Conservation (phyloP, 768 basidiomycete genomes). For the Tylopilus cervinicoccineus region DNA sequence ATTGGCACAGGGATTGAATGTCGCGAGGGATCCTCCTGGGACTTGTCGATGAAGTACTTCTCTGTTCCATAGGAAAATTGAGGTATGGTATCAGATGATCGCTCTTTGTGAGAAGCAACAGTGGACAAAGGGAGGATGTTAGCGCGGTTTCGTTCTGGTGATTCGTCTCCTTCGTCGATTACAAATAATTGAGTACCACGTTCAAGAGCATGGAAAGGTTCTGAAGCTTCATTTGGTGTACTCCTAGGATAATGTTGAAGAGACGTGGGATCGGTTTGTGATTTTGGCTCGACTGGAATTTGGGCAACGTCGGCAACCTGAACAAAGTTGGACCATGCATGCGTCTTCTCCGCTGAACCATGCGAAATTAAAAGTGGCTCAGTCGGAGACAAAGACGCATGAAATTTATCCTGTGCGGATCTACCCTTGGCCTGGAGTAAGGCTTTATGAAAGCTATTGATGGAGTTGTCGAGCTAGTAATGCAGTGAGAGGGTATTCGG, state of each 20-base stretch:
- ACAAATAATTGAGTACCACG: slow-evolving; percentile 52
- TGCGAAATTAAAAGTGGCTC: background rate
- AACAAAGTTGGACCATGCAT: background rate
- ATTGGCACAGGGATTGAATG: slow-evolving; percentile 27
- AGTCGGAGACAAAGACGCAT: background rate
- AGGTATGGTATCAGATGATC: background rate
- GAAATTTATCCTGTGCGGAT: slow-evolving; percentile 4
- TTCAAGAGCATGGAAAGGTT: slow-evolving; percentile 22
- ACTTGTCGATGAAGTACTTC: background rate
- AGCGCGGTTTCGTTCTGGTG: slow-evolving; percentile 35
- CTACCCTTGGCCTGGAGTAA: slow-evolving; percentile 35
- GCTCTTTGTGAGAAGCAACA: background rate
- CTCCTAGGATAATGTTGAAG: slow-evolving; percentile 1
- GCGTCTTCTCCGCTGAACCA: background rate
- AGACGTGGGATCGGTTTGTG: background rate
- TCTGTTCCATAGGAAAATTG: background rate
- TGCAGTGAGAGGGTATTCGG: slow-evolving; percentile 8
- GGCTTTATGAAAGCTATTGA: slow-evolving; percentile 46
- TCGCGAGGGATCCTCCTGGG: slow-evolving; percentile 8
- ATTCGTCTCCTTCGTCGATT: slow-evolving; percentile 70
- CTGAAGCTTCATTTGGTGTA: background rate
- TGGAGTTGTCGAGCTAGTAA: slow-evolving; percentile 32
- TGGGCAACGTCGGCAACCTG: slow-evolving; percentile 7
- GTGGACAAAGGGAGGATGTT: slow-evolving; percentile 1
- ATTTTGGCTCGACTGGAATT: slow-evolving; percentile 4